A percentile compares a stretch with the other conserved stretches of the same genome.
phyloP scores from a whole-genome alignment of 192 early-diverging fungal species.

The Gigaspora rosea region DNA sequence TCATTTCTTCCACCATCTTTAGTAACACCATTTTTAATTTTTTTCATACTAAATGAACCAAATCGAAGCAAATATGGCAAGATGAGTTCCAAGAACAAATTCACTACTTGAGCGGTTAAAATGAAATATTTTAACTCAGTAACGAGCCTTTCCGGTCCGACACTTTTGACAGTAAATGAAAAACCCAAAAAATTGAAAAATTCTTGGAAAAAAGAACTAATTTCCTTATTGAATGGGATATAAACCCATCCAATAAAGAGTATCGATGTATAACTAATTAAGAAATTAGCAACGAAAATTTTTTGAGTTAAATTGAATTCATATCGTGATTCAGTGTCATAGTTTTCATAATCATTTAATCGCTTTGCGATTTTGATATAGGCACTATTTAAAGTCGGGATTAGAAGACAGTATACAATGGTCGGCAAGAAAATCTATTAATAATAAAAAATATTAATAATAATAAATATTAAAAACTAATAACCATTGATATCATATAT shows the following conservation, averaged over 20 bases:
- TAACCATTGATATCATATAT: not conserved
- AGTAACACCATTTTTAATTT: slow-evolving; percentile 22
- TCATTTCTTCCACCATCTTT: slow-evolving; percentile 33
- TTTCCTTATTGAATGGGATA: slow-evolving; percentile 76
- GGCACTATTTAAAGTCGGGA: slow-evolving; percentile 68
- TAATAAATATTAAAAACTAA: no score
- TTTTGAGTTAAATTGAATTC: slow-evolving; percentile 75
- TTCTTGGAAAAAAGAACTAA: slow-evolving; percentile 56
- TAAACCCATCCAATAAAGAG: slow-evolving; percentile 87
- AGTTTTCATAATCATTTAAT: slow-evolving; percentile 86
- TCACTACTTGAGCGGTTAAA: slow-evolving; percentile 81
- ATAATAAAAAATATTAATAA: no score
- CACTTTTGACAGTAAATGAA: slow-evolving; percentile 41
- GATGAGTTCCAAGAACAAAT: slow-evolving; percentile 70
- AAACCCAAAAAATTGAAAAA: slow-evolving; percentile 34
- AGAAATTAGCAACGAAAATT: slow-evolving; percentile 84
- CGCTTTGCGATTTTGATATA: slow-evolving; percentile 63
- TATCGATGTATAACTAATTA: slow-evolving; percentile 81
- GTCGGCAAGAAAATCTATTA: slow-evolving; percentile 69
- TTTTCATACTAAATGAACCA: slow-evolving; percentile 38
- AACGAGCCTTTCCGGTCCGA: slow-evolving; percentile 59
- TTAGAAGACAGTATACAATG: slow-evolving; percentile 68
- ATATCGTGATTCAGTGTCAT: slow-evolving; percentile 68
- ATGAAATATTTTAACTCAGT: slow-evolving; percentile 75
- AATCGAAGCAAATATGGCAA: slow-evolving; percentile 68